Evolutionary conservation across 2,329 filamentous ascomycete genomes (phyloP).

Genomic region (Diaporthe ilicicola): DNA sequence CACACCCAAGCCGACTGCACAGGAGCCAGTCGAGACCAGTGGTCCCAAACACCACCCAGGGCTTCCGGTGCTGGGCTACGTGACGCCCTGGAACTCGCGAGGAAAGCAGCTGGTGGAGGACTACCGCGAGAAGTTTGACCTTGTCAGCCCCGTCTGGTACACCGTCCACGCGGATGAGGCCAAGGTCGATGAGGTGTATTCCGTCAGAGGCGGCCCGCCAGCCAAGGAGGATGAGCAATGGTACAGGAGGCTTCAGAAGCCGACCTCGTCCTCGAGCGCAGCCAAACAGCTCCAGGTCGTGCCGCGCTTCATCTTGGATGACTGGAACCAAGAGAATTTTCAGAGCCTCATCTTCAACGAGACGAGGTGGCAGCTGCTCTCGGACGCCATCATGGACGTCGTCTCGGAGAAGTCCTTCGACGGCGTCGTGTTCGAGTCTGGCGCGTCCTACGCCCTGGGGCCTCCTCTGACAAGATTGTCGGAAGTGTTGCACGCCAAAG

Average conservation of each 20-base stretch:
- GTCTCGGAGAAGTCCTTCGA: slow-evolving; percentile 34
- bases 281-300: slow-evolving; percentile 27
- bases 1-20: slow-evolving; percentile 15
- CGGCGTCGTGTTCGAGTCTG: slow-evolving; percentile 37
- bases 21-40: neutral
- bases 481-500: slow-evolving; percentile 26
- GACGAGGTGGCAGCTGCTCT: slow-evolving; percentile 34
- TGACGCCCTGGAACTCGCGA: slow-evolving; percentile 37
- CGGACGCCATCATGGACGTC: slow-evolving; percentile 29
- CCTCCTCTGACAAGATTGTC: slow-evolving; percentile 32
- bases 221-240: slow-evolving; percentile 32
- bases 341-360: slow-evolving; percentile 35
- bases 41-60: slow-evolving; percentile 17
- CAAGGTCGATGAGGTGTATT: slow-evolving; percentile 30
- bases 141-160: slow-evolving; percentile 37
- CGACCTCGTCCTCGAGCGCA: neutral
- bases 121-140: slow-evolving; percentile 36
- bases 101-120: slow-evolving; percentile 36
- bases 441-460: slow-evolving; percentile 34
- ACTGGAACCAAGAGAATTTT: slow-evolving; percentile 35
- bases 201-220: slow-evolving; percentile 33
- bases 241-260: slow-evolving; percentile 29
- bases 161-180: slow-evolving; percentile 34
- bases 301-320: slow-evolving; percentile 37
- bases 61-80: slow-evolving; percentile 36